phyloP scores from a whole-genome alignment of 164 flowering plant species.

The Akebia trifoliata region DNA sequence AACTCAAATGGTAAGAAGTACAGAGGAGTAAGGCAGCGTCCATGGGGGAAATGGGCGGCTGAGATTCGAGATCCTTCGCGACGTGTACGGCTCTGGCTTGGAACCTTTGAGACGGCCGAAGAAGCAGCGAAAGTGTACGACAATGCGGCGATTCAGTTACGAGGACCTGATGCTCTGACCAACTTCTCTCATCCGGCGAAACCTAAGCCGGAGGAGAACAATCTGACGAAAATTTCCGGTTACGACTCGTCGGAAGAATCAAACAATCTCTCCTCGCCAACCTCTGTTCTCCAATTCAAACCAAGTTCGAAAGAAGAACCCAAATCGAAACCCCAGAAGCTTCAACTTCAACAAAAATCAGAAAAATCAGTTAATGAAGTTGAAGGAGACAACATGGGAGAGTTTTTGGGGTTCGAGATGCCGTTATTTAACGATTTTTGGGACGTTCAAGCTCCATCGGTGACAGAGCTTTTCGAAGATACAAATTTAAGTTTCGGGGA shows the following conservation, averaged over 20 bases:
- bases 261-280: constrained; percentile 49
- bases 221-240: constrained; percentile 24
- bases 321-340: neutral
- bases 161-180: constrained; percentile 79
- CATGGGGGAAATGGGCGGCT: constrained; percentile 98
- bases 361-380: constrained; percentile 8
- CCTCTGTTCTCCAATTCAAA: constrained; percentile 50
- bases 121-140: constrained; percentile 91
- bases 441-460: constrained; percentile 21
- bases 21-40: constrained; percentile 78
- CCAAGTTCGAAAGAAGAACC: constrained; percentile 17
- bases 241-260: constrained; percentile 58
- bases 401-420: constrained; percentile 28
- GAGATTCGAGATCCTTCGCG: constrained; percentile 81
- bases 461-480: constrained; percentile 27
- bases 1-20: constrained; percentile 42
- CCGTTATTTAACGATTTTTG: constrained; percentile 31
- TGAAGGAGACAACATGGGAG: constrained; percentile 15
- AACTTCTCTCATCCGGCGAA: constrained; percentile 39
- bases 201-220: constrained; percentile 14
- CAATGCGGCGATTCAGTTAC: constrained; percentile 68
- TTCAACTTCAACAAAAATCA: neutral
- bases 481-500: constrained; percentile 6
- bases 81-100: constrained; percentile 74
- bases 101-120: constrained; percentile 83